Percentiles rank a stretch among this genome's conserved stretches.
Evolutionary conservation across 2,329 filamentous ascomycete genomes (phyloP).

Genomic region (Zymoseptoria ardabiliae): DNA sequence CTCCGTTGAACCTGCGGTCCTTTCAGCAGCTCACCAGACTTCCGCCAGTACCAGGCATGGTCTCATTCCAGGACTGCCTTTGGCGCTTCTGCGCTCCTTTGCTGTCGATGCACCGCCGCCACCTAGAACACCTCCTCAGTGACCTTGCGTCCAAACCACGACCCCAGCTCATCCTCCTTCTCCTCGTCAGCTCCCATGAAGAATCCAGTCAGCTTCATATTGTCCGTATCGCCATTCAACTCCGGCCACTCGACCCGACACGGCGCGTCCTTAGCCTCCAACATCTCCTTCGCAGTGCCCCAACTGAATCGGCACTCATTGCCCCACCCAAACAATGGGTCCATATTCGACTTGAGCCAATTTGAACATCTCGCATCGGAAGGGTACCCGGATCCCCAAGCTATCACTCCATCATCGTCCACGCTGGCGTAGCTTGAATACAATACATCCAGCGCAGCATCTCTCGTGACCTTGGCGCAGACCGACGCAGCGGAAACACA

Average conservation of each 20-base stretch:
- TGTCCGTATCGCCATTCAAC: constrained; percentile 61
- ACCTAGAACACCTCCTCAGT: constrained; percentile 61
- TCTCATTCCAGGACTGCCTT: too few species aligned
- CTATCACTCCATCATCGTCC: constrained; percentile 24
- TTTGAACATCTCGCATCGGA: constrained; percentile 70
- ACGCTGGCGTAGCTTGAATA: constrained; percentile 49
- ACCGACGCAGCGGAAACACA: constrained; percentile 91
- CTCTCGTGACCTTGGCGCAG: constrained; percentile 90
- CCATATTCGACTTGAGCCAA: constrained; percentile 82
- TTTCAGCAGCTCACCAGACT: too few species aligned
- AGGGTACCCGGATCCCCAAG: constrained; percentile 90
- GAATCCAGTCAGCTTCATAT: constrained; percentile 66
- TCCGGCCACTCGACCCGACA: constrained; percentile 74
- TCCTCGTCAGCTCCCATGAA: constrained; percentile 47
- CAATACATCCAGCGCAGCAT: constrained; percentile 76
- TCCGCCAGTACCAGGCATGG: too few species aligned
- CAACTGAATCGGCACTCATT: constrained; percentile 90
- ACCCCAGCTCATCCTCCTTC: constrained; percentile 58
- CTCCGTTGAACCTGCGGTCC: too few species aligned
- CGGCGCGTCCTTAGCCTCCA: constrained; percentile 66
- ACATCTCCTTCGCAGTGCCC: constrained; percentile 88
- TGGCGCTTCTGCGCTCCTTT: background rate
- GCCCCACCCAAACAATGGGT: constrained; percentile 93
- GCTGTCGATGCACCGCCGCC: background rate
- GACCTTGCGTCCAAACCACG: constrained; percentile 75